Evolutionary conservation across 805 yeast species (phyloP), one percentile per base, ranked within the genome.

Genomic region (Teunomyces tritomae): DNA sequence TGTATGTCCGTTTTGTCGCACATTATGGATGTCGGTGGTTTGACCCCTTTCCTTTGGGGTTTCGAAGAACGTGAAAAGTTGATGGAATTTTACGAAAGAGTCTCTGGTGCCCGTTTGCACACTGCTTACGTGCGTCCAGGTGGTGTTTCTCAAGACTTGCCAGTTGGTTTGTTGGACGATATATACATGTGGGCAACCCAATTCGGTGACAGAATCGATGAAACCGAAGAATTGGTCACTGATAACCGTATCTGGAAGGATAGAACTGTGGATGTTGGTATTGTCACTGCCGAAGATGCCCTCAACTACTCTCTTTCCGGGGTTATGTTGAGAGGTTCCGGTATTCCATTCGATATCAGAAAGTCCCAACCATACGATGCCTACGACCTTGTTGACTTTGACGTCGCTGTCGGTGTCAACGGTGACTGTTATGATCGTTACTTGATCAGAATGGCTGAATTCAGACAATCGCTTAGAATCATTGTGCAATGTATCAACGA

Each of bases 121-220:
- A 77, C 90, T 26, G 95, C 95, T 35, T 89, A 89, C 59, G 84
- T 87, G 52, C 81, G 96, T 73, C 96, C 96, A 47, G 96, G 96
- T 61, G 96, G 96, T 62, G 96, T 89, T 14, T 73, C 92, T 16
- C 95, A 86, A 70, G 96, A 89, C 71, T 69, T 89, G 51, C 96
- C 96, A 24, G 84, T 81, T 35, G 96, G 96, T 45, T 67, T 89
- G 62, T 78, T 89, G 59, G 96, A 89, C 68, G 96, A 89, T 65
- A 89, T 89, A 55, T 89, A 87, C 70, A 88, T 88, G 92, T 89
- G 96, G 96, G 95, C 96, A 48, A 89, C 96, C 20, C 96, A 89
- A 74, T 89, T 89, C 58, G 96, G 96, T 64, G 96, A 89, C 73
- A 82, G 96, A 74, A 71, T 89, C 56, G 96, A 89, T 67, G 96